A percentile compares a stretch with the other conserved stretches of the same genome.
Evolutionary conservation across 2,329 filamentous ascomycete species (phyloP).

Genomic region (Aspergillus sergii): DNA sequence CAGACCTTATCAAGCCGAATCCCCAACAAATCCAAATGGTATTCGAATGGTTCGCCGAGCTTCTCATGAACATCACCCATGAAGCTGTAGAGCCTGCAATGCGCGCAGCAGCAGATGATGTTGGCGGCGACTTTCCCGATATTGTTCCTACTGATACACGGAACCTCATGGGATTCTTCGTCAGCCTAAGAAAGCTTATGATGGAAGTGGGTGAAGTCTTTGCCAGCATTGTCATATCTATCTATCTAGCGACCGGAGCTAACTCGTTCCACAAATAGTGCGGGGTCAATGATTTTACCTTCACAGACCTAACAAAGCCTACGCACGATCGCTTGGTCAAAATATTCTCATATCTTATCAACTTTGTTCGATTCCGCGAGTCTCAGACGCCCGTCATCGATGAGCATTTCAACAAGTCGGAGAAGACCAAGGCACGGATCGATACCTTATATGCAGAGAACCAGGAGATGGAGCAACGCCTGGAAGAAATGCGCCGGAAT

Average conservation of each 20-base stretch:
- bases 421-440: constrained; percentile 83
- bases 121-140: constrained; percentile 82
- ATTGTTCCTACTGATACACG: constrained; percentile 83
- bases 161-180: constrained; percentile 95
- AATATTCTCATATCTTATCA: constrained; percentile 97
- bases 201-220: constrained; percentile 55
- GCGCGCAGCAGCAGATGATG: constrained; percentile 84
- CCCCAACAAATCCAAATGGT: constrained; percentile 94
- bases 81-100: constrained; percentile 94
- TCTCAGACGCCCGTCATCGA: constrained; percentile 88
- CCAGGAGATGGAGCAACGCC: constrained; percentile 76
- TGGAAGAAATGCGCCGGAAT: constrained; percentile 80
- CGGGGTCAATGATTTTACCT: constrained; percentile 90
- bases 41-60: constrained; percentile 95
- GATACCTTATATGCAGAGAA: constrained; percentile 85
- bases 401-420: constrained; percentile 88
- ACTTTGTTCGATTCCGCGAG: constrained; percentile 96
- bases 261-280: constrained; percentile 57
- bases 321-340: constrained; percentile 88
- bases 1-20: constrained; percentile 91
- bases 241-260: background rate
- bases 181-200: constrained; percentile 76
- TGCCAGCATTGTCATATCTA: background rate
- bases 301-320: constrained; percentile 87
- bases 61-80: constrained; percentile 89